Conservation (phyloP, 164 flowering plant genomes). For the Vitis rotundifolia region DNA sequence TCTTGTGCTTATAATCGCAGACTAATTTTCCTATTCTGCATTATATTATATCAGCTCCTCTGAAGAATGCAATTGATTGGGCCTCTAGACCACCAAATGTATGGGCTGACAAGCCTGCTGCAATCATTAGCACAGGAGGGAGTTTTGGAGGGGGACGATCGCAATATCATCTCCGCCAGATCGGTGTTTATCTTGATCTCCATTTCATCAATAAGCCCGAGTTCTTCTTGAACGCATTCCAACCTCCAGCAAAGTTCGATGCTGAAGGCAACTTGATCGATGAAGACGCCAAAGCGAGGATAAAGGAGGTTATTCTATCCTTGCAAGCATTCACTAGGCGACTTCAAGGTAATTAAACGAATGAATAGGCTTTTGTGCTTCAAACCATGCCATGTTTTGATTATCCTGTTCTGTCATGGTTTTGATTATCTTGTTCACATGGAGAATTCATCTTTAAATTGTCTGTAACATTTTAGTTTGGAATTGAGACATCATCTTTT, state of each 20-base stretch:
- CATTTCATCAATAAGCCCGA: constrained; percentile 91
- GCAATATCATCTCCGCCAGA: constrained; percentile 85
- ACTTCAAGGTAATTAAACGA: constrained; percentile 32
- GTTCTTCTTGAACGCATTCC: constrained; percentile 50
- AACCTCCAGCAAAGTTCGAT: constrained; percentile 71
- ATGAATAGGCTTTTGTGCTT: too few relatives aligned
- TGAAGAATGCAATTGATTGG: constrained; percentile 95
- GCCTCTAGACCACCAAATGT: constrained; percentile 87
- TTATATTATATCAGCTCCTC: constrained; percentile 31
- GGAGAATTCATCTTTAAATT: too few relatives aligned
- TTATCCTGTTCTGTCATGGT: too few relatives aligned
- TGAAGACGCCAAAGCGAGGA: constrained; percentile 32
- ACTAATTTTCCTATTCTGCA: neutral
- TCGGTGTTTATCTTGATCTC: constrained; percentile 77
- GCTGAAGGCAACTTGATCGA: constrained; percentile 66
- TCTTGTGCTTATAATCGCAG: too few relatives aligned
- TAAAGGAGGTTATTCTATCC: constrained; percentile 55
- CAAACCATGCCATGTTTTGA: neutral
- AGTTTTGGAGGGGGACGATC: constrained; percentile 60
- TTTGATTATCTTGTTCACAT: too few relatives aligned
- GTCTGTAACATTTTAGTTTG: neutral
- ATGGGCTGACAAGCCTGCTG: constrained; percentile 89
- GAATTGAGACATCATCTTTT: neutral
- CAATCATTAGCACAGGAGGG: constrained; percentile 75
- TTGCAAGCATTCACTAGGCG: constrained; percentile 57